These are phyloP conservation scores for Huntiella savannae DNA, from an alignment of 2,329 filamentous ascomycete species.

Conservation along the genomic window DNA sequence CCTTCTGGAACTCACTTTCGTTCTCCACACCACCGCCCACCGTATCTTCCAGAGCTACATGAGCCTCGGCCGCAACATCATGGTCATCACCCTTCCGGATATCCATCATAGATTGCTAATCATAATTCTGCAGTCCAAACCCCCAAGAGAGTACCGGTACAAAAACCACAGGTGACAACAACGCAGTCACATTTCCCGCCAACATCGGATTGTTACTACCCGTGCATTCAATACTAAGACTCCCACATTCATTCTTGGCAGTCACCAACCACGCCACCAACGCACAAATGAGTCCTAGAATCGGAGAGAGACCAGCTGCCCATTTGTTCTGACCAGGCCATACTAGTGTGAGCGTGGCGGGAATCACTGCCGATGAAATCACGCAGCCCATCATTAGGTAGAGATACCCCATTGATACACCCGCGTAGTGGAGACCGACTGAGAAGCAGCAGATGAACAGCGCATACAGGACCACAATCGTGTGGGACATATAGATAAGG, in stretches of 20 bases:
- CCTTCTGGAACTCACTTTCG: slow-evolving; percentile 22
- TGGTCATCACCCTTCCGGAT: slow-evolving; percentile 67
- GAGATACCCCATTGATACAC: slow-evolving; percentile 73
- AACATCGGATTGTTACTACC: slow-evolving; percentile 76
- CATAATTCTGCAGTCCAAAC: slow-evolving; percentile 47
- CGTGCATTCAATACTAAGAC: slow-evolving; percentile 52
- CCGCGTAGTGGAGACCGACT: slow-evolving; percentile 53
- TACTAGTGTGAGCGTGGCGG: slow-evolving; percentile 59
- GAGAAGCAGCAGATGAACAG: slow-evolving; percentile 61
- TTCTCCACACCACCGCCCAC: slow-evolving; percentile 25
- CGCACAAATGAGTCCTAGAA: slow-evolving; percentile 45
- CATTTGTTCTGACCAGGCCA: slow-evolving; percentile 64
- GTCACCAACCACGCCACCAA: slow-evolving; percentile 62
- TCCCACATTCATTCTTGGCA: slow-evolving; percentile 47
- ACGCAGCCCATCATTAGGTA: slow-evolving; percentile 86
- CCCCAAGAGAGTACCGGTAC: slow-evolving; percentile 56
- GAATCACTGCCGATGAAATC: slow-evolving; percentile 69
- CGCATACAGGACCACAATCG: slow-evolving; percentile 51
- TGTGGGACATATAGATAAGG: slow-evolving; percentile 64
- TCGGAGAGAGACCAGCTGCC: slow-evolving; percentile 48
- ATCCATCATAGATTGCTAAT: slow-evolving; percentile 65
- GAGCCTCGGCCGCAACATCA: slow-evolving; percentile 43
- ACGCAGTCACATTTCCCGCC: slow-evolving; percentile 65
- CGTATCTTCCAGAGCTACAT: slow-evolving; percentile 46
- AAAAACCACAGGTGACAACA: slow-evolving; percentile 58